phyloP scores from a whole-genome alignment of 371 early-diverging fungal genomes.

The Mortierella polycephala region DNA sequence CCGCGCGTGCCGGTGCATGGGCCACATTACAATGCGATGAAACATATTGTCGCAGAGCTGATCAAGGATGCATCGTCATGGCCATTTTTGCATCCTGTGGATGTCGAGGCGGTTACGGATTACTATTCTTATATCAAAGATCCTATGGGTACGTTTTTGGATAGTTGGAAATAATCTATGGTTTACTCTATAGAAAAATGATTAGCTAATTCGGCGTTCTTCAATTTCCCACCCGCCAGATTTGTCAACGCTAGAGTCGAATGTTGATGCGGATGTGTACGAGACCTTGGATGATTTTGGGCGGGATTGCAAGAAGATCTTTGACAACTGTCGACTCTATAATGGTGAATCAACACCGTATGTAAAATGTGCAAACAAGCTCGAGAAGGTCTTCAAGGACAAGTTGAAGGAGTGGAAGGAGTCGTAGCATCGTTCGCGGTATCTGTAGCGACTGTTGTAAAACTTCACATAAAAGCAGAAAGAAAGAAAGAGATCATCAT shows the following conservation, averaged over 20 bases:
- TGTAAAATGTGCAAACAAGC: constrained; percentile 78
- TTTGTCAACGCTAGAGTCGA: constrained; percentile 78
- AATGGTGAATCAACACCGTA: constrained; percentile 86
- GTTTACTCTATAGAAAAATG: not conserved
- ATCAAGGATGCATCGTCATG: constrained; percentile 87
- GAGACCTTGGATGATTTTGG: constrained; percentile 77
- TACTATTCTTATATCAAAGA: constrained; percentile 97
- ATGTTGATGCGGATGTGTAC: constrained; percentile 84
- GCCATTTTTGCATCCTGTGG: constrained; percentile 99
- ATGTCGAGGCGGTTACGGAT: constrained; percentile 92
- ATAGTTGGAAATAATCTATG: not conserved
- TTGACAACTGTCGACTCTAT: constrained; percentile 88
- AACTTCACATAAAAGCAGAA: no score
- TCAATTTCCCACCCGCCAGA: constrained; percentile 59
- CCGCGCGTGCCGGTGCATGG: constrained; percentile 67
- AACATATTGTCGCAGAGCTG: constrained; percentile 81
- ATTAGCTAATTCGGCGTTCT: not conserved
- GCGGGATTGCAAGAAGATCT: constrained; percentile 82
- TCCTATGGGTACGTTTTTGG: constrained; percentile 91
- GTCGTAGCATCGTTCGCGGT: constrained; percentile 7
- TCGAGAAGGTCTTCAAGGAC: constrained; percentile 81
- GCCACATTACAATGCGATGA: constrained; percentile 73
- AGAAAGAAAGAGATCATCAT: no score
- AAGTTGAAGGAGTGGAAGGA: constrained; percentile 55
- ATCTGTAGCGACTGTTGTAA: no score